phyloP scores from a whole-genome alignment of 2,329 filamentous ascomycete genomes.

The Botrytis cinerea region DNA sequence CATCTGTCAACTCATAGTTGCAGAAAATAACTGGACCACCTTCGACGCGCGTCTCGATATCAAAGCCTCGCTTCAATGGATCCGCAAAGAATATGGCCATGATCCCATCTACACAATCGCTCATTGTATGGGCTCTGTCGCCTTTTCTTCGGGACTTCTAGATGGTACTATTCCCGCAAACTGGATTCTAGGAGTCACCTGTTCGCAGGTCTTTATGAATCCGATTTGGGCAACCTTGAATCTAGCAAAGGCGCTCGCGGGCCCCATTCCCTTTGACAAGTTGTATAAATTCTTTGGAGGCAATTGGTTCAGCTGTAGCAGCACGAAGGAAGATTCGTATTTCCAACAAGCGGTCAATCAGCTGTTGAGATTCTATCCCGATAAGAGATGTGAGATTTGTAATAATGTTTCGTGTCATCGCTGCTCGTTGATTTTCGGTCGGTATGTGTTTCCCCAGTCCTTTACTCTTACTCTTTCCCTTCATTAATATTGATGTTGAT shows the following conservation, averaged over 20 bases:
- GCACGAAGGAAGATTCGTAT: conserved; percentile 49
- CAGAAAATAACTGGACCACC: conserved; percentile 57
- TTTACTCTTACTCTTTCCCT: not conserved
- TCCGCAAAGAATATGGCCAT: conserved; percentile 46
- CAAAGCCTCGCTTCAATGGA: conserved; percentile 54
- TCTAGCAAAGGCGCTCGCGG: conserved; percentile 54
- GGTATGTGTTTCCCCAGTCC: conserved; percentile 42
- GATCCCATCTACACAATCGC: conserved; percentile 57
- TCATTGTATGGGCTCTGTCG: conserved; percentile 66
- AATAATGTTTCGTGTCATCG: conserved; percentile 63
- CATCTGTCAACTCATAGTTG: conserved; percentile 55
- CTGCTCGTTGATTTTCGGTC: conserved; percentile 59
- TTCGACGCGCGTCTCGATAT: conserved; percentile 63
- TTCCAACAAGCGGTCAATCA: conserved; percentile 57
- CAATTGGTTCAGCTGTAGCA: conserved; percentile 57
- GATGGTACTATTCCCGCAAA: conserved; percentile 58
- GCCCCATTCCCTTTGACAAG: conserved; percentile 51
- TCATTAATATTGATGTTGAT: not conserved
- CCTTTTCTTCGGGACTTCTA: conserved; percentile 58
- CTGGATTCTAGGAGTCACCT: conserved; percentile 60
- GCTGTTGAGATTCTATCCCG: conserved; percentile 58
- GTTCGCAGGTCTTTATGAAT: conserved; percentile 65
- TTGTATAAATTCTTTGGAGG: conserved; percentile 53
- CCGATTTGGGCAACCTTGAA: conserved; percentile 59
- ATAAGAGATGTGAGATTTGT: conserved; percentile 57